Evolutionary conservation across 306 rosid genomes (phyloP).

Genomic region (Sechiopsis laciniata): DNA sequence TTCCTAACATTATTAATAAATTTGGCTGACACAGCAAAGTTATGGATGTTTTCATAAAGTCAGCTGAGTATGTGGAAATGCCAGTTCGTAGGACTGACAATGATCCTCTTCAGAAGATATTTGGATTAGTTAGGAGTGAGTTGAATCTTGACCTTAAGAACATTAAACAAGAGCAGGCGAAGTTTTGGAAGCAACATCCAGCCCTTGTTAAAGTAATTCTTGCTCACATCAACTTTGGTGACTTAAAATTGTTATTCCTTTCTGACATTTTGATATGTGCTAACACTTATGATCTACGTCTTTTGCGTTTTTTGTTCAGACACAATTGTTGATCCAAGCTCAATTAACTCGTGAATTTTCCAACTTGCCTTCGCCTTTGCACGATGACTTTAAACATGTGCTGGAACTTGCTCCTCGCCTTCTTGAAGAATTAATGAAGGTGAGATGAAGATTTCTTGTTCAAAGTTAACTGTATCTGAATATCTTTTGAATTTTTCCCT

Average conservation of each 20-base stretch:
- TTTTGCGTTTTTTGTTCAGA: constrained; percentile 47
- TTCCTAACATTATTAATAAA: background rate
- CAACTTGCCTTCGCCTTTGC: constrained; percentile 63
- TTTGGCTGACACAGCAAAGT: constrained; percentile 61
- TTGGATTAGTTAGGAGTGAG: constrained; percentile 93
- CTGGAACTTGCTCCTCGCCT: constrained; percentile 93
- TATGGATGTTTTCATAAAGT: constrained; percentile 94
- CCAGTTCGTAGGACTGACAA: constrained; percentile 93
- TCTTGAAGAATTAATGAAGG: constrained; percentile 99
- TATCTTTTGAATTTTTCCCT: background rate
- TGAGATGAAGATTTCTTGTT: constrained; percentile 20
- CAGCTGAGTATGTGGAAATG: constrained; percentile 90
- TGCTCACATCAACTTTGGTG: background rate
- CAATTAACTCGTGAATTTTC: constrained; percentile 77
- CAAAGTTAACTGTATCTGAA: background rate
- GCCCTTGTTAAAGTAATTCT: constrained; percentile 77
- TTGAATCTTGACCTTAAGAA: constrained; percentile 94
- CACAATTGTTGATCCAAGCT: constrained; percentile 93
- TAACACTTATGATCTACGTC: constrained; percentile 23
- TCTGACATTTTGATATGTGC: constrained; percentile 25
- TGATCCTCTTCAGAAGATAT: constrained; percentile 93
- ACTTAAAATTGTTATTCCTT: background rate
- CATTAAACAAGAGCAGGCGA: constrained; percentile 97
- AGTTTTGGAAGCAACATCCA: constrained; percentile 99
- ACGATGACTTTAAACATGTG: constrained; percentile 71